Base-by-base conservation (phyloP, 2,329 filamentous ascomycete genomes). In the Plenodomus biglobosus region DNA sequence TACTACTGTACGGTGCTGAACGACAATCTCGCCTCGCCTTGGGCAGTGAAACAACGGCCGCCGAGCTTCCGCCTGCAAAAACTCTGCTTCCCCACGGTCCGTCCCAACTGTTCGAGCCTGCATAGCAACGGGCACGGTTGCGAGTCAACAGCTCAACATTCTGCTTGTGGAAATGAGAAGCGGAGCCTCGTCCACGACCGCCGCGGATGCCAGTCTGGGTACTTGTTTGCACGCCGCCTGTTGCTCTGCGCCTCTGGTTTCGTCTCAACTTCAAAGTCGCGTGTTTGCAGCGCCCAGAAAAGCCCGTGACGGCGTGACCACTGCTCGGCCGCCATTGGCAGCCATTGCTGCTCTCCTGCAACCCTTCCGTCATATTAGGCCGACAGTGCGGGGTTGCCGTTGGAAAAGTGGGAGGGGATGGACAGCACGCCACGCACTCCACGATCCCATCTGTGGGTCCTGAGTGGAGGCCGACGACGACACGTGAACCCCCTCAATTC, bases 111-210 rank as follows among this genome's bases (percentile, higher is more conserved):
- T 32, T 39, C 42, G 52, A 52, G 20, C 46, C 40, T 52, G 22
- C 39, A 50, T 49, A 48, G 56, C 51, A 48, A 50, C 48, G 46
- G 53, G 46, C 55, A 50, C 39, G 53, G 47, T 52, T 51, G 43
- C 49, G 50, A 50, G 53, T 56, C 58, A 62, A 60, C 58, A 62
- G 49, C 55, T 63, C 60, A 63, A 63, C 60, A 63, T 50, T 48
- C 47, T 50, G 48, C 41, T 46, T 47, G 53, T 52, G 53, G 55
- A 55, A 53, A 61, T 60, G 52, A 59, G 46, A 52, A 48, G 52
- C 57, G 55, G 60, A 58, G 53, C 53, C 53, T 42, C 30, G 40
- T 30, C 58, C 58, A 49, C 45, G 30, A 37, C 41, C 49, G 48
- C 40, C 40, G 46, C 34, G 11, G 27, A 32, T 11, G 38, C 38